Evolutionary conservation across 768 basidiomycete species (phyloP).

Genomic region (Tulasnella sp.): DNA sequence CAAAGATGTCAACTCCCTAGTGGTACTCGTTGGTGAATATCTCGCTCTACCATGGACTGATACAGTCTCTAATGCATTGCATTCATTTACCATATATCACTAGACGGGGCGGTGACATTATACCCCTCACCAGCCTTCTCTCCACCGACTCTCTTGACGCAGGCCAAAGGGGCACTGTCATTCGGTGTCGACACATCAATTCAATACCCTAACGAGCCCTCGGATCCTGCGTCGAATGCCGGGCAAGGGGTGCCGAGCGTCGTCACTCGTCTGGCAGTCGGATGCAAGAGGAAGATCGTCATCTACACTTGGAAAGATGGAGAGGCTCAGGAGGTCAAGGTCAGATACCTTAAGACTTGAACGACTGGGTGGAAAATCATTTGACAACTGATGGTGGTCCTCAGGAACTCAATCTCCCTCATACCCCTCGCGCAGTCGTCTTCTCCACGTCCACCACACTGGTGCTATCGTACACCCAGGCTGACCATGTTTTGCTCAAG

Average conservation of each 20-base stretch:
- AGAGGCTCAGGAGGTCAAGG: constrained; percentile 63
- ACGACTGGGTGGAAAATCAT: not conserved
- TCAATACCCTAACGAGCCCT: constrained; percentile 33
- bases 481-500: constrained; percentile 68
- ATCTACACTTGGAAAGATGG: constrained; percentile 84
- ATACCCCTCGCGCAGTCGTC: constrained; percentile 78
- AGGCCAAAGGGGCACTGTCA: constrained; percentile 74
- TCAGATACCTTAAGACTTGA: constrained; percentile 30
- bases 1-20: constrained; percentile 76
- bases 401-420: constrained; percentile 75
- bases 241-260: constrained; percentile 51
- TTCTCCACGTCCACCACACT: constrained; percentile 57
- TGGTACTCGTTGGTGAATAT: constrained; percentile 68
- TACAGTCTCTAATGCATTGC: not conserved
- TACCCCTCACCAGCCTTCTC: constrained; percentile 67
- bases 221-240: constrained; percentile 22
- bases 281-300: constrained; percentile 77
- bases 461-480: constrained; percentile 73
- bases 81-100: not conserved
- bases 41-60: not conserved
- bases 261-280: constrained; percentile 72
- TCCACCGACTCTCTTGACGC: constrained; percentile 61
- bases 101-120: constrained; percentile 61
- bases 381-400: not conserved
- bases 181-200: constrained; percentile 67